Percentiles rank a stretch among this genome's conserved stretches.
phyloP scores from a whole-genome alignment of 2,329 filamentous ascomycete genomes.

The Sporothrix luriei region DNA sequence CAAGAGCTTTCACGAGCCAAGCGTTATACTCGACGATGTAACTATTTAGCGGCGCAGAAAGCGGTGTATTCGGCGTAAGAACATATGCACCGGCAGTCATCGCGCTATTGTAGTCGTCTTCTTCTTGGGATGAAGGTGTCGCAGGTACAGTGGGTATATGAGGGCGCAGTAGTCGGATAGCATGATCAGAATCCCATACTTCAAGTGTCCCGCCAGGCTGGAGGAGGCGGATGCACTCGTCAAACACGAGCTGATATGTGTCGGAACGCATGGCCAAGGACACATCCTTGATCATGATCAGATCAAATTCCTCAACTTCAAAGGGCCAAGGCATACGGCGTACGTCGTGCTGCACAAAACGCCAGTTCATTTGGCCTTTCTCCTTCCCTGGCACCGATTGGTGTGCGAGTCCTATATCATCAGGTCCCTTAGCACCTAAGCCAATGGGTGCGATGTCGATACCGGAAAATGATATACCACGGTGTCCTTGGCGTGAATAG shows the following conservation, averaged over 20 bases:
- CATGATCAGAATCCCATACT: constrained; percentile 86
- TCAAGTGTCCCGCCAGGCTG: constrained; percentile 79
- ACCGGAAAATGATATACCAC: constrained; percentile 75
- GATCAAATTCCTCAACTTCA: constrained; percentile 76
- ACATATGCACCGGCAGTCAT: constrained; percentile 76
- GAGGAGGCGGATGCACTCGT: constrained; percentile 76
- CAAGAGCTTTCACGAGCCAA: constrained; percentile 77
- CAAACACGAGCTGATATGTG: constrained; percentile 59
- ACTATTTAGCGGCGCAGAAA: constrained; percentile 77
- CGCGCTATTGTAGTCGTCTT: constrained; percentile 65
- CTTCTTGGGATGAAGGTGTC: constrained; percentile 42
- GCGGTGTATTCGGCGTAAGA: constrained; percentile 79
- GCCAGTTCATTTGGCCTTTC: constrained; percentile 68
- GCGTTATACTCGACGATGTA: constrained; percentile 81
- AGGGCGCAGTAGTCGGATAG: constrained; percentile 78
- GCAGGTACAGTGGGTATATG: constrained; percentile 59
- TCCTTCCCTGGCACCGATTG: constrained; percentile 55
- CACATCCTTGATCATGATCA: constrained; percentile 86
- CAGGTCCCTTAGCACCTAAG: constrained; percentile 17
- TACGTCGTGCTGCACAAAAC: constrained; percentile 84
- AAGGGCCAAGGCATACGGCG: constrained; percentile 77
- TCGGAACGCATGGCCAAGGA: constrained; percentile 66
- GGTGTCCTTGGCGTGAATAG: constrained; percentile 66
- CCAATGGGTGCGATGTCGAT: constrained; percentile 73
- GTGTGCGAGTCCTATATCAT: not conserved